Evolutionary conservation across 805 yeast genomes (phyloP).

Genomic region (Maudiozyma bulderi): DNA sequence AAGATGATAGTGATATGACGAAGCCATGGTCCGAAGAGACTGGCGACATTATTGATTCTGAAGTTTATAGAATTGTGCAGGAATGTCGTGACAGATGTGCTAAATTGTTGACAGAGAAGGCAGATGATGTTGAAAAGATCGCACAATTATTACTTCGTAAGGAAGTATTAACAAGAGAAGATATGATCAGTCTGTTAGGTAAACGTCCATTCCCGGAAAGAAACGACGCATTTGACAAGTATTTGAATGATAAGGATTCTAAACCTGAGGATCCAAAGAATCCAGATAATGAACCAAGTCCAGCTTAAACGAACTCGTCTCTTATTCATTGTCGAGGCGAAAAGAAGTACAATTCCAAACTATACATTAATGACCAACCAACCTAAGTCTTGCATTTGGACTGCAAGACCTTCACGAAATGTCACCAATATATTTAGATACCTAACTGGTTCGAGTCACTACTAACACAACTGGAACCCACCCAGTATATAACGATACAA

Average conservation of each 20-base stretch:
- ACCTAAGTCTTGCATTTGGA: background rate
- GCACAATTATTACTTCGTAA: conserved; percentile 80
- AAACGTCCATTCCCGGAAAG: conserved; percentile 85
- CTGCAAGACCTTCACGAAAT: no score
- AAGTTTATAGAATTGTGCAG: conserved; percentile 67
- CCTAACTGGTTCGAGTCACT: no score
- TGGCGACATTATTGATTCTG: conserved; percentile 69
- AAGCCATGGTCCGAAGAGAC: conserved; percentile 90
- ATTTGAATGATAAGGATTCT: conserved; percentile 23
- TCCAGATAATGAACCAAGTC: conserved; percentile 6
- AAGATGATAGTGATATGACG: conserved; percentile 58
- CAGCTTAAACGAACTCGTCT: background rate
- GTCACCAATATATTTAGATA: no score
- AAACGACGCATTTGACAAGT: conserved; percentile 66
- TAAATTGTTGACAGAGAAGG: conserved; percentile 54
- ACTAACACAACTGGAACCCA: no score
- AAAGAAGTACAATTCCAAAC: background rate
- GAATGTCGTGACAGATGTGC: conserved; percentile 69
- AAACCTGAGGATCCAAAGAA: conserved; percentile 19
- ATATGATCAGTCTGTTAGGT: conserved; percentile 82
- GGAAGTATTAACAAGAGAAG: conserved; percentile 89
- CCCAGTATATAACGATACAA: no score
- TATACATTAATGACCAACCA: no score
- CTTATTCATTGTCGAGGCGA: background rate
- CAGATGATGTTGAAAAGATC: conserved; percentile 69